Base-by-base conservation (phyloP, 768 basidiomycete species). In the Xerocomellus amylosporus region DNA sequence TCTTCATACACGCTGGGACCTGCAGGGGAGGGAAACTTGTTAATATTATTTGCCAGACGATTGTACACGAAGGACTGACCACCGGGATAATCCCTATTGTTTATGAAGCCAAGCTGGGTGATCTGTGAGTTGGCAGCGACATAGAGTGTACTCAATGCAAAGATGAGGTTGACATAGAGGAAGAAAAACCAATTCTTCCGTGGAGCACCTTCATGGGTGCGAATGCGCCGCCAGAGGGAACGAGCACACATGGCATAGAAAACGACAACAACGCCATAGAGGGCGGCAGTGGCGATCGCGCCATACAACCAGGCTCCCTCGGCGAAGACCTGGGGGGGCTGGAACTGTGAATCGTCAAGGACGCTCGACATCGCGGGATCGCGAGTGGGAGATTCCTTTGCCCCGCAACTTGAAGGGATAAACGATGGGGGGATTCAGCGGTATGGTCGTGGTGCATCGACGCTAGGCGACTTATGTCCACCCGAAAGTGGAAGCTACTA, bases 251-350 rank as follows among this genome's bases (percentile, higher is more conserved):
- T 65, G 51, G 19, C 8, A 22, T 60, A 59, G 46, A 72, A 55
- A 22, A 61, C 59, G 46, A 72, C 54, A 5, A 67, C 63, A 13
- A 67, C 24, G 22, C 68, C 69, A 46, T 72, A 71, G 46, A 66
- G 54, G 37, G 67, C 36, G 31, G 57, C 53, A 13, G 68, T 64
- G 45, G 64, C 61, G 49, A 70, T 60, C 7, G 70, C 66, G 10
- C 69, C 69, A 10, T 70, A 64, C 8, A 70, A 36, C 69, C 69
- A 70, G 8, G 70, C 61, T 0, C 68, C 64, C 39, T 70, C 70
- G 17, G 39, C 53, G 41, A 54, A 70, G 51, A 68, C 38, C 19
- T 54, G 20, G 2, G 53, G 51, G 1, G 59, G 41, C 8, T 59
- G 52, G 51, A 19, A 55, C 46, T 62, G 57, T 1, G 58, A 8